A percentile compares a stretch with the other conserved stretches of the same genome.
These are phyloP conservation scores for Helicocarpus griseus DNA, from an alignment of 2,329 filamentous ascomycete species.

Conservation along the genomic window DNA sequence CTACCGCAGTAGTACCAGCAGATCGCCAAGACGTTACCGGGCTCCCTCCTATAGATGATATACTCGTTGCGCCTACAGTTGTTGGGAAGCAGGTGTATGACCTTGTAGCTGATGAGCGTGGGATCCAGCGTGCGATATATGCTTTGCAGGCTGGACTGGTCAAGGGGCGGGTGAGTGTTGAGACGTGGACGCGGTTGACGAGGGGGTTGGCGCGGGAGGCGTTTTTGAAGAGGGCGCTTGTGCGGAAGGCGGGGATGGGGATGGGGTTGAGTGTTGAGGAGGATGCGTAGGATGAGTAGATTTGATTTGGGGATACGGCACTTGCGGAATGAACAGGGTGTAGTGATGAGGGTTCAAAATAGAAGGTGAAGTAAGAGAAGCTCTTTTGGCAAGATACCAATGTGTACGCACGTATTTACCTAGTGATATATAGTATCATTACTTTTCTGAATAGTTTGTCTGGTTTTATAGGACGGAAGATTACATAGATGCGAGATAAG, in stretches of 20 bases:
- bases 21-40: constrained; percentile 26
- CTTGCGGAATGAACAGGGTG: no score
- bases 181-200: constrained; percentile 39
- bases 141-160: constrained; percentile 39
- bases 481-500: background rate
- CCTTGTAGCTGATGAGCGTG: constrained; percentile 78
- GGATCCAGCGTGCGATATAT: constrained; percentile 77
- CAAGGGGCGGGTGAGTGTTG: constrained; percentile 35
- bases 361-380: no score
- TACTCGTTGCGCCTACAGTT: constrained; percentile 86
- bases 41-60: constrained; percentile 73
- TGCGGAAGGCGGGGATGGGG: constrained; percentile 36
- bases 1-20: constrained; percentile 6
- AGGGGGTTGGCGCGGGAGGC: constrained; percentile 39
- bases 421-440: no score
- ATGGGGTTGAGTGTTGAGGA: constrained; percentile 30
- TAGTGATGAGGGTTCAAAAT: no score
- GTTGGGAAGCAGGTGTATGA: constrained; percentile 89
- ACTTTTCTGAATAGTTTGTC: no score
- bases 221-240: constrained; percentile 37
- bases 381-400: no score
- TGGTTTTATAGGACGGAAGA: no score
- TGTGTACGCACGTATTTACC: no score
- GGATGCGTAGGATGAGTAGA: background rate
- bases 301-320: background rate